Evolutionary conservation across 2,329 filamentous ascomycete species (phyloP), one percentile per base, ranked within the genome.

Genomic region (Camillea tinctor): DNA sequence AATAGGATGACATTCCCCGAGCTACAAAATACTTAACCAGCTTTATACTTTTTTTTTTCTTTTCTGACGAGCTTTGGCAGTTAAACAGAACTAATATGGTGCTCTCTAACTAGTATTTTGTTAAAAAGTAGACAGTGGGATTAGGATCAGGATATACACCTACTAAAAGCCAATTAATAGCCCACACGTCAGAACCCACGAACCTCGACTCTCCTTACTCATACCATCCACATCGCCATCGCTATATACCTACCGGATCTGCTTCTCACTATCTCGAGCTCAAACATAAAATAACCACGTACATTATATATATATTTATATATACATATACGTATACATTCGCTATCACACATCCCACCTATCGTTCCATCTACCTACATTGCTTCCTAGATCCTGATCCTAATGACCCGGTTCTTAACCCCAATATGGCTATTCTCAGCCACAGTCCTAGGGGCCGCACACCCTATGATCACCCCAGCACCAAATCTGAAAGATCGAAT

Each of bases 391-490:
- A 17, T 44, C 36, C 36, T 44, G 2, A 17, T 44, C 36, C 36
- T 44, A 2, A 44, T 44, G 36, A 44, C 36, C 36, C 17, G 36
- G 4, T 15, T 44, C 13, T 44, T 44, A n/a, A 44, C 36, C 17
- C 57, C 58, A 55, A 36, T 57, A 60, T 59, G 61, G 56, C 62
- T 66, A 23, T 63, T 68, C n/a, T 64, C 59, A 17, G 61, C 56
- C 26, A 53, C 60, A 36, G 68, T 60, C 57, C 59, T 64, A 30
- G 67, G 64, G 55, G 68, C 69, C 15, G 59, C 73, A 20, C 75
- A 79, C 66, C 78, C 81, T 50, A 69, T 78, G 65, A 77, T 84
- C 55, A 85, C 83, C 9, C 73, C 80, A 23, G 77, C 78, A 22
- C 76, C 78, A 13, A 75, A 77, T 50, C 64, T 75, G 54, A 70